A percentile compares a stretch with the other conserved stretches of the same genome.
phyloP scores from a whole-genome alignment of 1,284 basidiomycete species.

The Tilletia caries region DNA sequence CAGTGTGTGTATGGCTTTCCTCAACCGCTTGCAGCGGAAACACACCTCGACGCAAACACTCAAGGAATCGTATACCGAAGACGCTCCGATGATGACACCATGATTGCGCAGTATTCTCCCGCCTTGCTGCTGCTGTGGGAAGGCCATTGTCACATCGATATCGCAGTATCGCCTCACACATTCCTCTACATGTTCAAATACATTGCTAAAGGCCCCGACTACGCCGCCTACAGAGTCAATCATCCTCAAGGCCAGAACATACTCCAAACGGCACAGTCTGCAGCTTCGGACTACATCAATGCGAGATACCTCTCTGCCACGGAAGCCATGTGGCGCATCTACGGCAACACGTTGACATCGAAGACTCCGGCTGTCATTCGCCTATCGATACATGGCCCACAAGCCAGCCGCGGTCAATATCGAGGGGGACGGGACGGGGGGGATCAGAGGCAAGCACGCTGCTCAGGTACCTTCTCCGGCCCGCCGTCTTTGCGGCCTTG shows the following conservation, averaged over 20 bases:
- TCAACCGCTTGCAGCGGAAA: background rate
- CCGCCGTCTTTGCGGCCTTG: background rate
- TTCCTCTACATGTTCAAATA: constrained; percentile 4
- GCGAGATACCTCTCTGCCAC: background rate
- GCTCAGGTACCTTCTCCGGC: background rate
- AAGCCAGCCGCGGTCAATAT: background rate
- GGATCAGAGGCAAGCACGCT: background rate
- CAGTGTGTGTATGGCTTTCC: background rate
- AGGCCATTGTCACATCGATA: background rate
- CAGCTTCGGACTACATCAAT: background rate
- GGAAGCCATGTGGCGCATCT: background rate
- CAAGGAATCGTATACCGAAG: background rate
- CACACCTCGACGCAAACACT: background rate
- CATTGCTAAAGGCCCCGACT: background rate
- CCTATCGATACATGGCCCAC: background rate
- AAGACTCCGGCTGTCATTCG: background rate
- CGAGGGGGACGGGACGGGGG: background rate
- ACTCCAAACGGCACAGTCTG: background rate
- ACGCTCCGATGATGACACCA: background rate
- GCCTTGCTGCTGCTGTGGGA: background rate
- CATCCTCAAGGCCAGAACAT: background rate
- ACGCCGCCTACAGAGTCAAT: background rate
- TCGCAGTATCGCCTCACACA: background rate
- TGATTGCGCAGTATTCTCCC: background rate
- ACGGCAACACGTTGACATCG: background rate